Conservation (phyloP, 768 basidiomycete species). For the Mrakia gelida region DNA sequence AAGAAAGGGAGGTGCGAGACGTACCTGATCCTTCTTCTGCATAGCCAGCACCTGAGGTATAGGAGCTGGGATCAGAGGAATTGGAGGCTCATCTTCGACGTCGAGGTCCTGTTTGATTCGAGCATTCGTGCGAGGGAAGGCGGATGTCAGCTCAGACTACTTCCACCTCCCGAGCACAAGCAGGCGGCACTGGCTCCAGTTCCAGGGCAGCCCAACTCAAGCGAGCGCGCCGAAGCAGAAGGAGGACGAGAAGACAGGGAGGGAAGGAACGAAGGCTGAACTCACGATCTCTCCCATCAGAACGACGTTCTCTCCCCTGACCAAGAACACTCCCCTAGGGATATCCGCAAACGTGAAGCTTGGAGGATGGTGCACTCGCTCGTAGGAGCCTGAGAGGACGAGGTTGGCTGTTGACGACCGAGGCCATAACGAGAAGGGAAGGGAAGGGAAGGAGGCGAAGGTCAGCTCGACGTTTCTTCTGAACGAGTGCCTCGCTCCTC, state of each 20-base stretch:
- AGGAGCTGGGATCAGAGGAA: conserved; percentile 44
- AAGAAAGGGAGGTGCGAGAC: not conserved
- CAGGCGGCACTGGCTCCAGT: too few species aligned
- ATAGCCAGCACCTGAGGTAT: conserved; percentile 34
- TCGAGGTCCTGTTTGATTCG: conserved; percentile 70
- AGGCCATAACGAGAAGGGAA: not conserved
- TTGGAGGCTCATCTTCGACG: conserved; percentile 78
- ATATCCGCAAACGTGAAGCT: conserved; percentile 69
- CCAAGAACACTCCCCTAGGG: conserved; percentile 83
- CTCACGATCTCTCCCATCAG: conserved; percentile 91
- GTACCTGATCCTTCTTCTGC: conserved; percentile 32
- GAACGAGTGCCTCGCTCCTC: too few species aligned
- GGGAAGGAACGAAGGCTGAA: conserved; percentile 34
- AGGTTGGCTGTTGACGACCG: conserved; percentile 85
- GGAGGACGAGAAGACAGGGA: not conserved
- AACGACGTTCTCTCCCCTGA: conserved; percentile 97
- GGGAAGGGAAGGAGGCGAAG: not conserved
- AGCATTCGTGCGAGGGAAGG: not conserved
- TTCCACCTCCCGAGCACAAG: too few species aligned
- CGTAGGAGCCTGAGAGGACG: conserved; percentile 90
- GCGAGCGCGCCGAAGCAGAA: not conserved
- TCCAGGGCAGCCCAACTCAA: conserved; percentile 1
- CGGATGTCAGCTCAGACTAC: not conserved
- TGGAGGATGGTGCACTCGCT: conserved; percentile 85
- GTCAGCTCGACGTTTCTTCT: not conserved